Conservation (phyloP, 371 early-diverging fungal species). For the Circinella umbellata region DNA sequence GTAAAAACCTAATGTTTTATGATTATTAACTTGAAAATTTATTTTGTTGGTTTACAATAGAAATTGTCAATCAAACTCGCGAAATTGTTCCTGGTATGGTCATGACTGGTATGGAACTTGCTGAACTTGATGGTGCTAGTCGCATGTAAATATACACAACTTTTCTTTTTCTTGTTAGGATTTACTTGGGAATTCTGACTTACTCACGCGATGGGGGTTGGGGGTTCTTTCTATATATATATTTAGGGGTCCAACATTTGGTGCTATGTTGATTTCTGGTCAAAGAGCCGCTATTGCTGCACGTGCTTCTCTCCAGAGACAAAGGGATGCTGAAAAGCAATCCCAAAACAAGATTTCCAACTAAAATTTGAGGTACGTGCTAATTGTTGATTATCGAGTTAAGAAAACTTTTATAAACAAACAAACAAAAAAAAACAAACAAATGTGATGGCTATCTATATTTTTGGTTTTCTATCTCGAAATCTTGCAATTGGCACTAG, state of each 20-base stretch:
- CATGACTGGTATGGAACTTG: constrained; percentile 75
- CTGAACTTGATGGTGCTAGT: constrained; percentile 64
- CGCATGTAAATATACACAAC: constrained; percentile 46
- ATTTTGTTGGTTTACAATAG: neutral
- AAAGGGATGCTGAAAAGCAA: constrained; percentile 25
- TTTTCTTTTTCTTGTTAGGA: neutral
- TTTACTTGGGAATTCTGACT: too few relatives aligned
- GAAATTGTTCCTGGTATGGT: constrained; percentile 79
- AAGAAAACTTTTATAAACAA: neutral
- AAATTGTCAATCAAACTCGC: constrained; percentile 69
- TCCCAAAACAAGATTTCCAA: constrained; percentile 24
- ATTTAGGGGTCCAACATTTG: constrained; percentile 67
- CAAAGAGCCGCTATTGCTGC: constrained; percentile 73
- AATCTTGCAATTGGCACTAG: constrained; percentile 38
- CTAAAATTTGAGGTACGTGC: constrained; percentile 25
- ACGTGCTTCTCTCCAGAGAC: constrained; percentile 45
- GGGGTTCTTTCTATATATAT: neutral
- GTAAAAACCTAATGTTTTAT: neutral
- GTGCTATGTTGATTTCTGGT: constrained; percentile 76
- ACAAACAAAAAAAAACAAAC: neutral
- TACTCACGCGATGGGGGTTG: too few relatives aligned
- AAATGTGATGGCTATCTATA: too few relatives aligned
- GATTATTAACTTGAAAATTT: neutral
- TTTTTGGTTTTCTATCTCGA: constrained; percentile 9
- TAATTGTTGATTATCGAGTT: constrained; percentile 15